Percentiles rank a stretch among this genome's conserved stretches.
Evolutionary conservation across 2,329 filamentous ascomycete genomes (phyloP).

Genomic region (Emergomyces orientalis): DNA sequence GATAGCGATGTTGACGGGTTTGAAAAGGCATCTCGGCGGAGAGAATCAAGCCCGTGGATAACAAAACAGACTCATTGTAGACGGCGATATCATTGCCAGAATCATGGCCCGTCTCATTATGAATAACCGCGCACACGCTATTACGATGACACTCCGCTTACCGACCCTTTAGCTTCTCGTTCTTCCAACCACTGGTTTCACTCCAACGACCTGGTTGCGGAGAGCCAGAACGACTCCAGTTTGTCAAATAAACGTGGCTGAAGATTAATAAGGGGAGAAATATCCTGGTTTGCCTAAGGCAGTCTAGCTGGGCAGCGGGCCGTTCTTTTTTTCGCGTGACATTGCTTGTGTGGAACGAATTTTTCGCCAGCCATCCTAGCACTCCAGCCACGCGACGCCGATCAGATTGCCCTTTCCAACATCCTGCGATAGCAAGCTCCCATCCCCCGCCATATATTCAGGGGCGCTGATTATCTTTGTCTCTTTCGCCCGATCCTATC

Average conservation of each 20-base stretch:
- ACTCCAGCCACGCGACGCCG: slow-evolving; percentile 2
- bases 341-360: slow-evolving; percentile 1
- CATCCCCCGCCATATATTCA: neutral
- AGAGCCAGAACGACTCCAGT: neutral
- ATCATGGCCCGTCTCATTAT: neutral
- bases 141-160: neutral
- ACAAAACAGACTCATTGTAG: neutral
- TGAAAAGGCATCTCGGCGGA: neutral
- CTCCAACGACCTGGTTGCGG: neutral
- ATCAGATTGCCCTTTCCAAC: neutral
- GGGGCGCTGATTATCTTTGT: neutral
- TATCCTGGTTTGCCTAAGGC: neutral
- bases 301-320: neutral
- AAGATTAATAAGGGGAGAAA: neutral
- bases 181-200: neutral
- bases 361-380: neutral
- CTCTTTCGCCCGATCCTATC: neutral
- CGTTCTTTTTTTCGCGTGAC: neutral
- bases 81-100: neutral
- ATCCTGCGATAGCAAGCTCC: neutral
- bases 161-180: neutral
- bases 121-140: neutral
- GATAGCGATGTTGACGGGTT: neutral
- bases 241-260: neutral
- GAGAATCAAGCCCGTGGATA: neutral